Evolutionary conservation across 2,329 filamentous ascomycete species (phyloP).

Genomic region (Clarireedia monteithiana): DNA sequence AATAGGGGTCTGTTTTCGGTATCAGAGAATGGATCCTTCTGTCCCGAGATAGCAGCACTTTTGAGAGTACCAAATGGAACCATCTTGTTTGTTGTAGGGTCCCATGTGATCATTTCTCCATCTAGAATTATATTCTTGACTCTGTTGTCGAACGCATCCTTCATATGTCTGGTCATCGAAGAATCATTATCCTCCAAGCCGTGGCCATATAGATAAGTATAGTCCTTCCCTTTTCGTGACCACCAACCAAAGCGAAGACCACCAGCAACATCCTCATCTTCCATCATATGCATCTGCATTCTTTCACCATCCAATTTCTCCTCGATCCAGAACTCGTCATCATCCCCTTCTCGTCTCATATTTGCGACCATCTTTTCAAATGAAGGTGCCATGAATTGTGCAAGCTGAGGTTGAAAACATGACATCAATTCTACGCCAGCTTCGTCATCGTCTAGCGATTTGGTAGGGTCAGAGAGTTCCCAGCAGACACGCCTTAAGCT

Average conservation of each 20-base stretch:
- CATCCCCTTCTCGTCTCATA: slow-evolving; percentile 44
- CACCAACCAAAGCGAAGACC: slow-evolving; percentile 77
- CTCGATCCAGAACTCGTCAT: slow-evolving; percentile 87
- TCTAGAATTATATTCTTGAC: slow-evolving; percentile 87
- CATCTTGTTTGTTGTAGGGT: slow-evolving; percentile 74
- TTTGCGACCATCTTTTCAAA: slow-evolving; percentile 73
- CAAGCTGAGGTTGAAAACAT: slow-evolving; percentile 93
- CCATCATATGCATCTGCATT: slow-evolving; percentile 90
- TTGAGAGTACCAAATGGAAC: slow-evolving; percentile 91
- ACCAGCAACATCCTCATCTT: slow-evolving; percentile 59
- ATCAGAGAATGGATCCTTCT: slow-evolving; percentile 59
- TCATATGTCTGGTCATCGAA: slow-evolving; percentile 72
- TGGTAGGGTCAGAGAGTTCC: slow-evolving; percentile 71
- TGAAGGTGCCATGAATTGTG: slow-evolving; percentile 79
- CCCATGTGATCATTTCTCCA: slow-evolving; percentile 98
- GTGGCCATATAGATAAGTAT: slow-evolving; percentile 86
- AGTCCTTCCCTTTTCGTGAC: slow-evolving; percentile 94
- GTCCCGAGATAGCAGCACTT: slow-evolving; percentile 74
- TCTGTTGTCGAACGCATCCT: slow-evolving; percentile 65
- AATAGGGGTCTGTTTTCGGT: slow-evolving; percentile 66
- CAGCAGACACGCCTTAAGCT: slow-evolving; percentile 88
- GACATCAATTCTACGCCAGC: slow-evolving; percentile 77
- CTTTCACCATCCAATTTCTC: slow-evolving; percentile 96
- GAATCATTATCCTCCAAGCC: slow-evolving; percentile 66
- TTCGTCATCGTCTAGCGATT: slow-evolving; percentile 68